Base-by-base conservation (phyloP, 805 yeast genomes). In the Grigorovia yakushimaensis region DNA sequence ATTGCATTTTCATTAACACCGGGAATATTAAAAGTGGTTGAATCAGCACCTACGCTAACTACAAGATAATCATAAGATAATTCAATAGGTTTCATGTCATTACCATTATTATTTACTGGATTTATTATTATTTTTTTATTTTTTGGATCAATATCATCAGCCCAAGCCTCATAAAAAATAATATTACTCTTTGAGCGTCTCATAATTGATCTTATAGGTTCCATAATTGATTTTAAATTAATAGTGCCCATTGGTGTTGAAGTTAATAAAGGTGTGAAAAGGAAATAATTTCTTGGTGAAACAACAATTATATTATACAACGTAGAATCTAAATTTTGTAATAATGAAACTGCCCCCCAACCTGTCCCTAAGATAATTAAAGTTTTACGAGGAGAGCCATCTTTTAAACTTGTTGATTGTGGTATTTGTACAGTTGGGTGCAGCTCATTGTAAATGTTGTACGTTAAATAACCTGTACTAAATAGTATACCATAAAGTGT, bases 211-310 rank as follows among this genome's bases (percentile, higher is more conserved):
- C 96, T 79, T 48, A 93, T 88, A 23, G 98, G 96, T 67, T 89
- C 98, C 69, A 88, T 84, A 62, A 89, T 89, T 22, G 97, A 89
- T 66, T 93, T 86, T 54, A 78, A 68, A 61, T 87, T 95, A 51
- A 88, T 79, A 41, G 95, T 85, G 53, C 97, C 97, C 39, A 95
- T 88, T 47, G 97, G 95, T 55, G 91, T 85, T 21, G 96, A 85
- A 42, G 98, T 97, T 58, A 89, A 74, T 64, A 89, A 73, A 11
- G 98, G 98, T 49, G 98, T 89, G 75, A 91, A 89, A 58, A 89
- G 74, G 70, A 91, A 89, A 74, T 88, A 91, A 74, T 91, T 91
- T 73, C 98, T 81, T 53, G 98, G 97, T 39, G 96, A 87, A 41
- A 89, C 84, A 47, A 89, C 80, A 45, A 88, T 81, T 44, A 89